These are phyloP conservation scores for Echeveria elegans DNA, from an alignment of 164 flowering plant genomes.

Conservation along the genomic window DNA sequence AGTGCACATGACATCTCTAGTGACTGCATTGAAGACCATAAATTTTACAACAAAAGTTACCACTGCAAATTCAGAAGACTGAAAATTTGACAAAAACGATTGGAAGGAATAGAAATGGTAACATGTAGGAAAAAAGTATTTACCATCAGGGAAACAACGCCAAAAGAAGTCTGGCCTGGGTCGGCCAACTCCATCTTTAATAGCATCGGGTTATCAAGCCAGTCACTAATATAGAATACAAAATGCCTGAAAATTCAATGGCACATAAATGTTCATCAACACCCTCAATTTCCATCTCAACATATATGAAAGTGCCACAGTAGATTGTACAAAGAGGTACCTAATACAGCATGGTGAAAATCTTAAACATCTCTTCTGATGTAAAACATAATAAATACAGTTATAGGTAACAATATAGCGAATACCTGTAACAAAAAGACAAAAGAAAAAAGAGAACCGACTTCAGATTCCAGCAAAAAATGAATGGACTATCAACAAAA, in stretches of 20 bases:
- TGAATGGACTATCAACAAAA: neutral
- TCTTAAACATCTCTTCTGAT: conserved; percentile 47
- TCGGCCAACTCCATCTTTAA: conserved; percentile 68
- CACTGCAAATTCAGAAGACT: no score
- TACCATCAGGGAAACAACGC: conserved; percentile 85
- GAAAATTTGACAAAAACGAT: neutral
- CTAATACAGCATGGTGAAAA: conserved; percentile 50
- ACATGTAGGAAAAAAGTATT: neutral
- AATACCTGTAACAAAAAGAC: conserved; percentile 32
- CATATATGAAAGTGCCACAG: neutral
- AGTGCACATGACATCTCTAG: conserved; percentile 46
- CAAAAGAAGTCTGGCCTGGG: conserved; percentile 68
- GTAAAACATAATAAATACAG: conserved; percentile 33
- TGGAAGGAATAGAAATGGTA: neutral
- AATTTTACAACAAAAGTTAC: neutral
- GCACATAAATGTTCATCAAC: neutral
- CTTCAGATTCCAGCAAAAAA: neutral
- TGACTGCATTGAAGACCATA: conserved; percentile 40
- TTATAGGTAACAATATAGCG: conserved; percentile 46
- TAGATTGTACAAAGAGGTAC: conserved; percentile 21
- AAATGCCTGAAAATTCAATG: conserved; percentile 37
- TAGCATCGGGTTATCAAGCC: conserved; percentile 65
- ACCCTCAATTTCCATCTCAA: neutral
- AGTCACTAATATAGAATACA: conserved; percentile 59
- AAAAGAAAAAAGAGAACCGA: no score